Percentiles rank a stretch among this genome's conserved stretches.
Evolutionary conservation across 179 eudicot species (phyloP).

Genomic region (Drosera spatulata): DNA sequence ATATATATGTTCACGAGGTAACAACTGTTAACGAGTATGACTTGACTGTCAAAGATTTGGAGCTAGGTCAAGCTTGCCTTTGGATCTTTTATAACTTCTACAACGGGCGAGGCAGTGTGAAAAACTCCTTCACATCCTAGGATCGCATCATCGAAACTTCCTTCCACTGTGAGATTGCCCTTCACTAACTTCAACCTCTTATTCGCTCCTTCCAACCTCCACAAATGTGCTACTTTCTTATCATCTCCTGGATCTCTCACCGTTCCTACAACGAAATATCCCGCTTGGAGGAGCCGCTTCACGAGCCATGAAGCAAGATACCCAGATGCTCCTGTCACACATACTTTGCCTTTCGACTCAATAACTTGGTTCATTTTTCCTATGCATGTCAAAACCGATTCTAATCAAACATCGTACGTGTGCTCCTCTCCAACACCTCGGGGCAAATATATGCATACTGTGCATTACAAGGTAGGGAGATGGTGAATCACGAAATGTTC

Average conservation of each 20-base stretch:
- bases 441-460: background rate
- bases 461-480: background rate
- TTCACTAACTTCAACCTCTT: constrained; percentile 60
- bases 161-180: constrained; percentile 65
- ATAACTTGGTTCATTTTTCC: background rate
- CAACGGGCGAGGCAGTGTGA: constrained; percentile 87
- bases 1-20: background rate
- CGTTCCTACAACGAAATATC: constrained; percentile 70
- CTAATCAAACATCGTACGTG: no score
- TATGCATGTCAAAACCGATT: background rate
- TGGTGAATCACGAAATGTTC: background rate
- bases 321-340: constrained; percentile 93
- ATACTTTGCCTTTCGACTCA: constrained; percentile 45
- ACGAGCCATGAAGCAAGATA: constrained; percentile 88
- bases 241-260: constrained; percentile 79
- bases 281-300: constrained; percentile 61
- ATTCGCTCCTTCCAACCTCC: constrained; percentile 83
- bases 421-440: background rate
- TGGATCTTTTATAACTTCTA: constrained; percentile 36
- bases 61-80: constrained; percentile 22
- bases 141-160: constrained; percentile 80
- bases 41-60: background rate
- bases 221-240: constrained; percentile 54
- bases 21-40: background rate
- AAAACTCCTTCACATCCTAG: constrained; percentile 80